Base-by-base conservation (phyloP, 1,284 basidiomycete genomes). In the Ganoderma resinaceum region DNA sequence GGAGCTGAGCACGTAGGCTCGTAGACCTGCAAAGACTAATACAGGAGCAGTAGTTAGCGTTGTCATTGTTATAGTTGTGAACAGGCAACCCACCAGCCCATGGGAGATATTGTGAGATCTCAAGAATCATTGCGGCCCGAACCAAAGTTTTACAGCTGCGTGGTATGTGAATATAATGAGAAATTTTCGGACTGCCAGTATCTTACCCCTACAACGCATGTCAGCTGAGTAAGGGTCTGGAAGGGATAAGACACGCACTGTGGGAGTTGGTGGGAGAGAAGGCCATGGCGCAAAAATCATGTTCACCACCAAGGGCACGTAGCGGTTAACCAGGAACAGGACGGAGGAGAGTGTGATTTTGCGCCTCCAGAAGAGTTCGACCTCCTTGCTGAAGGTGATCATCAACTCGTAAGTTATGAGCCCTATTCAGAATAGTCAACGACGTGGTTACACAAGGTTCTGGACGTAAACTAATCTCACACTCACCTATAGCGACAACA, bases 301-400 rank as follows among this genome's bases (percentile, higher is more conserved):
- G 42, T 58, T 59, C 2, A 61, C 57, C 5, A 33, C 46, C 11
- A 65, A 40, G 3, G 58, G 43, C 9, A 65, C 5, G 35, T 70
- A 70, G 4, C 69, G 65, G 46, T 70, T 70, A 31, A 67, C 18
- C 38, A 60, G 23, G 29, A 64, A 70, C 26, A 70, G 61, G 16
- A 65, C 26, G 3, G 65, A 37, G 23, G 61, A 46, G 31, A 42
- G 33, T 6, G 69, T 62, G 11, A 65, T 42, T 23, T 62, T 61
- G 43, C 53, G 62, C 33, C 55, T 66, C 69, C 69, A 70, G 40
- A 70, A 61, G 23, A 59, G 61, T 1, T 64, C 40, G 31, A 70
- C 49, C 42, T 70, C 69, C 18, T 43, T 46, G 18, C 31, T 40
- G 26, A 70, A 62, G 37, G 69, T 70, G 46, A 67, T 38, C 23